Conservation (phyloP, 192 early-diverging fungal genomes). For the Coemansia sp. region DNA sequence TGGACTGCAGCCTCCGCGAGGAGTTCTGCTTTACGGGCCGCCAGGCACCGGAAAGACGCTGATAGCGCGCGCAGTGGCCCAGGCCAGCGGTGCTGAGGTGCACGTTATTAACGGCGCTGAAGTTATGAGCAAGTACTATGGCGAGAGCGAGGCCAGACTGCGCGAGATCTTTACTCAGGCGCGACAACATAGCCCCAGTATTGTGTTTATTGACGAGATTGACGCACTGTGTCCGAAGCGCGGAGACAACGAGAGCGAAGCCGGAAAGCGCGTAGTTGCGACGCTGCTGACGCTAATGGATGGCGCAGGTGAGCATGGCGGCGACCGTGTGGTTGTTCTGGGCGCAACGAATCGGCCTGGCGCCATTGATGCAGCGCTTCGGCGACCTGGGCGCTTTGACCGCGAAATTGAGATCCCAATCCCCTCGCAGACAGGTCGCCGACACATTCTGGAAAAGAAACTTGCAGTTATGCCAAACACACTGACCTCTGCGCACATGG, state of each 20-base stretch:
- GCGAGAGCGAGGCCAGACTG: constrained; percentile 89
- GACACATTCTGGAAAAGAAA: constrained; percentile 69
- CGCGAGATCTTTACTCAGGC: constrained; percentile 74
- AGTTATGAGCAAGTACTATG: constrained; percentile 84
- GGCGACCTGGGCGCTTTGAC: constrained; percentile 93
- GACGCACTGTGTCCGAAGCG: constrained; percentile 89
- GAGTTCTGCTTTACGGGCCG: constrained; percentile 84
- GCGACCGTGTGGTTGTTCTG: constrained; percentile 65
- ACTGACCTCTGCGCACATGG: constrained; percentile 59
- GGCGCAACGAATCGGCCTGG: constrained; percentile 93
- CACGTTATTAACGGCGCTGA: constrained; percentile 92
- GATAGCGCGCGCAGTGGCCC: constrained; percentile 83
- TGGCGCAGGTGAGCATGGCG: constrained; percentile 48
- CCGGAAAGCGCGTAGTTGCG: constrained; percentile 87
- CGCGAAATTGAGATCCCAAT: constrained; percentile 95
- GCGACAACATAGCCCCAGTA: constrained; percentile 65
- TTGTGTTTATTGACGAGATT: constrained; percentile 94
- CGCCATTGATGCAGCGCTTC: constrained; percentile 81
- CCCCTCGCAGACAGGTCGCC: constrained; percentile 65
- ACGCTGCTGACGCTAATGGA: constrained; percentile 95
- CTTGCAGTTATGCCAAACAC: constrained; percentile 67
- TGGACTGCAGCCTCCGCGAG: constrained; percentile 86
- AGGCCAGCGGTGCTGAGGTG: constrained; percentile 67
- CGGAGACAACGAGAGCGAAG: constrained; percentile 80
- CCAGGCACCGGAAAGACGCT: constrained; percentile 97